Conservation (phyloP, 495 filamentous ascomycete genomes). For the Podospora pseudopauciseta region DNA sequence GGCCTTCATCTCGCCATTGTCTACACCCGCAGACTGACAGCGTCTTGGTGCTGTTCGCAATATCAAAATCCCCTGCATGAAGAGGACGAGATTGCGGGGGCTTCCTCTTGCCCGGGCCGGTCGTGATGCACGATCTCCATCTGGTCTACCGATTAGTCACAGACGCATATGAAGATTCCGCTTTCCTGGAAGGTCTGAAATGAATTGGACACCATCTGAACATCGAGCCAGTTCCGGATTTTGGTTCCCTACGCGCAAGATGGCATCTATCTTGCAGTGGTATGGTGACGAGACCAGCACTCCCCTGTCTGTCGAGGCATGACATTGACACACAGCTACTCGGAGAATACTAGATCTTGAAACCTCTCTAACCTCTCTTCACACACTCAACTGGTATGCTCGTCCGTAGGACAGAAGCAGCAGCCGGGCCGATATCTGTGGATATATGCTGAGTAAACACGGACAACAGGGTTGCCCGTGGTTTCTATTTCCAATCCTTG, state of each 20-base stretch:
- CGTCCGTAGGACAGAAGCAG: neutral
- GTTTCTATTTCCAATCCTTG: neutral
- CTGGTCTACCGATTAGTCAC: neutral
- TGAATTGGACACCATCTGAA: neutral
- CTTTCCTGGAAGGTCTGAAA: neutral
- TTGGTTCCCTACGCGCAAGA: neutral
- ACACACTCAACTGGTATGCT: neutral
- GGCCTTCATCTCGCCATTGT: constrained; percentile 2
- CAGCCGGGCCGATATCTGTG: neutral
- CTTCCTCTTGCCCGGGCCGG: constrained; percentile 1
- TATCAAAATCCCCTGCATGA: constrained; percentile 12
- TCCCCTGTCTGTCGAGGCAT: neutral
- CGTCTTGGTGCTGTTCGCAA: neutral
- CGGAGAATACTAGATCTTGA: neutral
- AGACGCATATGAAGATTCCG: constrained; percentile 1
- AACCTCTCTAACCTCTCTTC: neutral
- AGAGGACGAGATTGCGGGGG: neutral
- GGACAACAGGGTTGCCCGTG: neutral
- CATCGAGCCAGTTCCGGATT: neutral
- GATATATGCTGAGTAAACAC: neutral
- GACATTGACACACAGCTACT: neutral
- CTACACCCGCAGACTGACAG: neutral
- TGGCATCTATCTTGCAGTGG: neutral
- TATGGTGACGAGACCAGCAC: neutral
- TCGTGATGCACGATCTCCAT: neutral